Evolutionary conservation across 306 rosid genomes (phyloP), one percentile per base, ranked within the genome.

Genomic region (Inga oerstediana): DNA sequence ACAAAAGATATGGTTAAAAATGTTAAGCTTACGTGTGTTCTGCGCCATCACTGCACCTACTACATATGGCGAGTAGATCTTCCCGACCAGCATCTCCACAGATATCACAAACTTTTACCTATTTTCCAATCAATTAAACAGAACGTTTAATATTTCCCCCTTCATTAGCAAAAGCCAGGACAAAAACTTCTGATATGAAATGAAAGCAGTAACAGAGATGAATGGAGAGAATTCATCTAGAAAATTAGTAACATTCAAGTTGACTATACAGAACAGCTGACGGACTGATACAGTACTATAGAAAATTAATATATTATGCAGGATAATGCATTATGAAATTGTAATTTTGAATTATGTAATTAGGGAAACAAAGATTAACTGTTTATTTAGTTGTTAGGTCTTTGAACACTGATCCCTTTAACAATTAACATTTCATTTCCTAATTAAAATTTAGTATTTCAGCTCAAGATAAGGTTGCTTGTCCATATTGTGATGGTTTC

Each of bases 51-150:
- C 89, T 91, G 85, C 98, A 95, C 86, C 93, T 90, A 85, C 95
- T 84, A 88, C 98, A 95, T 54, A 89, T 90, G 82, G 96, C 98
- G 82, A 95, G 98, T 82, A 81, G 67, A 75, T 93, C 92, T 77
- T 93, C 98, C 24, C 95, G 97, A 73, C 98, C 98, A 69, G 98
- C 90, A 84, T 95, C 98, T 79, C 98, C 98, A 81, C 98, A 95
- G 73, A 93, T 95, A 89, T 95, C 98, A 85, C 98, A 95, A 44
- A 95, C 97, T 80, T 95, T 93, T 51, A 93, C 91, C 98, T 95
- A 90, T 85, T 81, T 76, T 44, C 82, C 82, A 59, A 81, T 75
- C 74, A 79, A 78, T 41, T 45, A 76, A 82, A 82, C 48, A 76
- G 74, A 79, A 32, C 14, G 44, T n/a, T 69, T 43, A 15, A 65